phyloP scores from a whole-genome alignment of 2,329 filamentous ascomycete genomes.

The Paecilomyces sp. region DNA sequence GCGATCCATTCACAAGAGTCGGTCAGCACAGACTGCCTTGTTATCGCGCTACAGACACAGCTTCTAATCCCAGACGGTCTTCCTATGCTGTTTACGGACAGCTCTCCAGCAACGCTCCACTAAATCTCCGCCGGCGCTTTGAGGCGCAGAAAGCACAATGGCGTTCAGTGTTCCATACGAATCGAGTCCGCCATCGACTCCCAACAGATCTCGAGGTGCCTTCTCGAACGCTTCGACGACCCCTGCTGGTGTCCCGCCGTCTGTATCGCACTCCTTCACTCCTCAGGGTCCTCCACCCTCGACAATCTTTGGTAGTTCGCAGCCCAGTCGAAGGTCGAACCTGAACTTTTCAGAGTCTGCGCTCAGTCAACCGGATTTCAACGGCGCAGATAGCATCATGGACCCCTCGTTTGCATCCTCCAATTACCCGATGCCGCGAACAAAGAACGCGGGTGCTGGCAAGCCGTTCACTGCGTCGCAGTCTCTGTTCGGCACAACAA shows the following conservation, averaged over 20 bases:
- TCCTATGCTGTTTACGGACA: conserved; percentile 9
- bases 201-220: conserved; percentile 28
- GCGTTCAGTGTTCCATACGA: conserved; percentile 27
- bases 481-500: conserved; percentile 19
- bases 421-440: conserved; percentile 21
- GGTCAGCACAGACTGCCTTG: background rate
- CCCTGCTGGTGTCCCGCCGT: conserved; percentile 50
- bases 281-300: conserved; percentile 48
- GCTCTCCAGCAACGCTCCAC: background rate
- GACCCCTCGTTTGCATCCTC: conserved; percentile 29
- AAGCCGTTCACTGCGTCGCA: conserved; percentile 18
- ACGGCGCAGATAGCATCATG: conserved; percentile 29
- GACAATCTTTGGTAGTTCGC: conserved; percentile 46
- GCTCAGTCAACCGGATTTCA: conserved; percentile 29
- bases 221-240: conserved; percentile 47
- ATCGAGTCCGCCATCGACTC: conserved; percentile 32
- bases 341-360: conserved; percentile 30
- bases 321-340: conserved; percentile 30
- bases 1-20: background rate
- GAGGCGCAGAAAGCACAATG: conserved; percentile 15
- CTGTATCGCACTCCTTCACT: conserved; percentile 47
- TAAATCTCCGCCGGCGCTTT: background rate
- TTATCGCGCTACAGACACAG: conserved; percentile 3
- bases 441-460: conserved; percentile 15
- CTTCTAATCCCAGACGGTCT: conserved; percentile 11